Conservation (phyloP, 2,329 filamentous ascomycete species). For the Pseudogymnoascus sp. region DNA sequence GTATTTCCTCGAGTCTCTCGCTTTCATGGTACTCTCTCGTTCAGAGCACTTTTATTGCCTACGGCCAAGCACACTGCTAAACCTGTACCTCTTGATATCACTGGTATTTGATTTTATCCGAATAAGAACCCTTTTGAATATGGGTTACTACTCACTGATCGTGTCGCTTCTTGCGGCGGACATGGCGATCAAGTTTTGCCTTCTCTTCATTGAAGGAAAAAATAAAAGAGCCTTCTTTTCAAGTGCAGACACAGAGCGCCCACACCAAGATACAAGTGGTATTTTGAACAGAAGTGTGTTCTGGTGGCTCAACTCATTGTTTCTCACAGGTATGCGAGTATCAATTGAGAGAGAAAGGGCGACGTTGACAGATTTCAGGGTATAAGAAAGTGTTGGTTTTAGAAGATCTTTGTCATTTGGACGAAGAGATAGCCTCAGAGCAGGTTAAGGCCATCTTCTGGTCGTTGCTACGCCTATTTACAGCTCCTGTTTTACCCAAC, state of each 20-base stretch:
- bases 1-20: not conserved
- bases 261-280: not conserved
- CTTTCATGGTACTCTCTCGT: slow-evolving; percentile 3
- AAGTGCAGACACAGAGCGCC: not conserved
- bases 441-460: not conserved
- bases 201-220: not conserved
- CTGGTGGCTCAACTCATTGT: not conserved
- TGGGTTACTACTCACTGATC: not conserved
- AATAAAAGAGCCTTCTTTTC: not conserved
- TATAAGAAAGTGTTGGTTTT: not conserved
- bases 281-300: slow-evolving; percentile 5
- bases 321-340: not conserved
- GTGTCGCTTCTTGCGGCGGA: not conserved
- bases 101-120: not conserved
- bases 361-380: not conserved
- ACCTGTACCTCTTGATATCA: not conserved
- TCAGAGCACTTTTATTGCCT: not conserved
- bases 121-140: not conserved
- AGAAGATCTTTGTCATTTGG: not conserved
- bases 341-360: not conserved
- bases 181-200: not conserved
- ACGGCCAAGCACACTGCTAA: not conserved
- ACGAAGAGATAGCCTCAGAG: not conserved
- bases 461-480: not conserved
- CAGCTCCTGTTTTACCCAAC: not conserved